Base-by-base conservation (phyloP, 2,329 filamentous ascomycete species). In the Alternaria atra region DNA sequence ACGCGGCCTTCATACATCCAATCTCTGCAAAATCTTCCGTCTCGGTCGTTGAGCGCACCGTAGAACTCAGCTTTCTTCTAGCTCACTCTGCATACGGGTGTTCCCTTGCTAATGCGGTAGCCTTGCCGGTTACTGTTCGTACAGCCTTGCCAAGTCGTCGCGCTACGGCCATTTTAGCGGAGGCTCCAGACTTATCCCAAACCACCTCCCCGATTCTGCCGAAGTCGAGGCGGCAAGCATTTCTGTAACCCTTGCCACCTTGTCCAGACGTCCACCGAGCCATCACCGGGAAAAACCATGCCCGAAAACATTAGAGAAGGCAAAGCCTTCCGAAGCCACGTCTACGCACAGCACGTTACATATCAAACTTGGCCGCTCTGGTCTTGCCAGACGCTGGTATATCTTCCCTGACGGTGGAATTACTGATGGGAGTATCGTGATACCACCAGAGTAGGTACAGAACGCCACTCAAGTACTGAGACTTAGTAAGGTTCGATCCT, bases 131-230 rank as follows among this genome's bases (percentile, higher is more conserved):
- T 57, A 57, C 60, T 66, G 52, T 61, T 67, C 51, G 63, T 55
- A 40, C 46, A 65, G 60, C 61, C 61, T 40, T 63, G 65, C 60
- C 61, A 48, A 60, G 47, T 47, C 48, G 53, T 46, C 39, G 55
- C 71, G 68, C 73, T 73, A 71, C 71, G 67, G 69, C 66, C 61
- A 61, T 62, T 42, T 42, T 52, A 64, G 60, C 69, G 68, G 70
- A 73, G 60, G 65, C 65, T 70, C 69, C 64, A 71, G 66, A 66
- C 61, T 63, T 43, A 17, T 43, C 55, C 43, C 52, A 63, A 59
- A 66, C 62, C 70, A 67, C 68, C 63, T 66, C 60, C 64, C 65
- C 62, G 67, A 64, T 66, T 63, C 56, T 52, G 57, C 70, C 65
- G 58, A 70, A 56, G 60, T 66, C 63, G 56, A 62, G 48, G 58